Evolutionary conservation across 345 rosid genomes (phyloP), one percentile per base, ranked within the genome.

Genomic region (Pelargonium nanum): DNA sequence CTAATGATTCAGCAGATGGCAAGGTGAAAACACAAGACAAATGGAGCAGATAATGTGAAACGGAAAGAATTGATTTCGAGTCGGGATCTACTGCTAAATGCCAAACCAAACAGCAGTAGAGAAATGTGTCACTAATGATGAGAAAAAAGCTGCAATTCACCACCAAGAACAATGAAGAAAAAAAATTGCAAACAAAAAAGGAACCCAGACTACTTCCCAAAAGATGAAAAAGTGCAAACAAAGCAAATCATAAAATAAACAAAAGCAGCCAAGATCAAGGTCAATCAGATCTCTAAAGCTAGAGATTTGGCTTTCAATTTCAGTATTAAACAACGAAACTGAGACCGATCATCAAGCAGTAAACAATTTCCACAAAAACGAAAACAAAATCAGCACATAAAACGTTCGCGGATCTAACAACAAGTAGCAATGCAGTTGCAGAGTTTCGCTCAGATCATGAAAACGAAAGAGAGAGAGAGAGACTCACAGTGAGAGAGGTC

Each of bases 401-500:
- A 59, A 26, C 61, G 48, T 26, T 34, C 24, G 45, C 28, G 45
- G 51, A 45, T 45, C 54, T 22, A 58, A 32, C 19, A 60, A 58
- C 57, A 63, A 24, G 45, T 22, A 24, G 20, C 56, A 53, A 40
- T 19, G 59, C 28, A 40, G 30, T 53, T 60, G 51, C 0, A 58
- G 66, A 21, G 26, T 30, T 19, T 40, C 30, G 26, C 9, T 40
- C 15, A 9, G 48, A 40, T 30, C 40, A n/a, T 40, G 16, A 10
- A 40, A 40, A 40, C 15, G 5, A 22, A 53, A 57, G 56, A 19
- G 55, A 25, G 55, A 66, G 19, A 32, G 51, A 66, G 58, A 53
- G 57, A 81, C 92, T 85, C 71, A 87, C 96, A 81, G 72, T 69
- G 71, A 80, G 81, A 76, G 82, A 80, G 82, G 70, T 85, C 98